Evolutionary conservation across 371 early-diverging fungal genomes (phyloP).

Genomic region (Capillidium rhysosporum): DNA sequence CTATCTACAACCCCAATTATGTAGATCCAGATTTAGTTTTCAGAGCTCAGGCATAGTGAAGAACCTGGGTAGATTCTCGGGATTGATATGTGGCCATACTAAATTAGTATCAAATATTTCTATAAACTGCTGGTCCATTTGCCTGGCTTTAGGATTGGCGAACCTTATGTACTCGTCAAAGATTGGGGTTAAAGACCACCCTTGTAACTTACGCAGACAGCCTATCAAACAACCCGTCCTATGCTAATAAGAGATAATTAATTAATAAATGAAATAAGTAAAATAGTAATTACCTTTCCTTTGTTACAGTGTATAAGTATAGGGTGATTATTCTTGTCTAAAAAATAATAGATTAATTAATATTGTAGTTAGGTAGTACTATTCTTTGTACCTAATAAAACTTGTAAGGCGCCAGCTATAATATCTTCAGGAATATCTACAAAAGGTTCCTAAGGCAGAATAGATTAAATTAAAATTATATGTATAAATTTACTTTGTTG

Average conservation of each 20-base stretch:
- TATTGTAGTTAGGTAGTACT: background rate
- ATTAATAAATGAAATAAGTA: background rate
- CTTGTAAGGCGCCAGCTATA: constrained; percentile 68
- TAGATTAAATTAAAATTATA: background rate
- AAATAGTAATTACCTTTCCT: constrained; percentile 48
- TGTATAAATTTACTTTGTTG: constrained; percentile 46
- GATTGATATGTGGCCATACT: constrained; percentile 53
- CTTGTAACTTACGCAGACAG: constrained; percentile 78
- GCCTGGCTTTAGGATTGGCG: constrained; percentile 78
- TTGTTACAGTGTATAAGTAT: constrained; percentile 93
- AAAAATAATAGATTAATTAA: background rate
- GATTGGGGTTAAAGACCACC: constrained; percentile 86
- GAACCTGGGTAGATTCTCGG: constrained; percentile 28
- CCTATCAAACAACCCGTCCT: constrained; percentile 92
- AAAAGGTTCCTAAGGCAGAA: constrained; percentile 62
- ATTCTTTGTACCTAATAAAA: constrained; percentile 33
- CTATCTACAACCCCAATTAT: no score
- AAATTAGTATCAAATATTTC: constrained; percentile 77
- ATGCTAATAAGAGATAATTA: constrained; percentile 26
- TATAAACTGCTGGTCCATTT: constrained; percentile 95
- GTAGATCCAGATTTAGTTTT: no score
- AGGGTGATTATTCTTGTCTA: constrained; percentile 73
- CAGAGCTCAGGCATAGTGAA: background rate
- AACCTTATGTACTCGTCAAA: constrained; percentile 93
- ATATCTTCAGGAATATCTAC: constrained; percentile 92